A percentile compares a stretch with the other conserved stretches of the same genome.
Conservation (phyloP, 345 rosid genomes). For the Nephelium lappaceum region DNA sequence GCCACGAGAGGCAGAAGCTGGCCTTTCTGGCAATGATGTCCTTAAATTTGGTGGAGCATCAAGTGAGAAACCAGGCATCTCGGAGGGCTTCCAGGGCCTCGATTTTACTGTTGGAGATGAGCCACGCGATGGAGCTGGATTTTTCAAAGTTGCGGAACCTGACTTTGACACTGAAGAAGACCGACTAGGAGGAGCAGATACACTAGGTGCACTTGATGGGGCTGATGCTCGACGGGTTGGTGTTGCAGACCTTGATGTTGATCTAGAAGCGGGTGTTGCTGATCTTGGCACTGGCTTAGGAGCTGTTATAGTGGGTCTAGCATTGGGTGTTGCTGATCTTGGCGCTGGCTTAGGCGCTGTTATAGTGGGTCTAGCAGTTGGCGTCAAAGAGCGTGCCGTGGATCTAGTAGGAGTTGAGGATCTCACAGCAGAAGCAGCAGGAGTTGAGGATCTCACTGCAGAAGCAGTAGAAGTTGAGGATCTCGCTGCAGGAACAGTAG, state of each 20-base stretch:
- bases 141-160: slow-evolving; percentile 31
- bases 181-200: slow-evolving; percentile 38
- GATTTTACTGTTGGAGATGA: slow-evolving; percentile 61
- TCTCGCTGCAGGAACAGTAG: slow-evolving; percentile 39
- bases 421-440: slow-evolving; percentile 32
- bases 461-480: too few species aligned
- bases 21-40: slow-evolving; percentile 51
- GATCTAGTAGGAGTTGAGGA: slow-evolving; percentile 58
- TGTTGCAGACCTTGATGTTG: slow-evolving; percentile 56
- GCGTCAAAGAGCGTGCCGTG: slow-evolving; percentile 47
- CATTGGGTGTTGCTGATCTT: slow-evolving; percentile 63
- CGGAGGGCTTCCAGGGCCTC: slow-evolving; percentile 54
- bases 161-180: slow-evolving; percentile 60
- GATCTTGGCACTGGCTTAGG: slow-evolving; percentile 37
- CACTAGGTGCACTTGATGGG: slow-evolving; percentile 37
- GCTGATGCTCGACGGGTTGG: slow-evolving; percentile 60
- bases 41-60: slow-evolving; percentile 63
- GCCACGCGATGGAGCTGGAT: slow-evolving; percentile 52
- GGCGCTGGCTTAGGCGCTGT: slow-evolving; percentile 43
- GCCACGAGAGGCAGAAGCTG: slow-evolving; percentile 60
- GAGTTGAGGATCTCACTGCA: too few species aligned
- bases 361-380: slow-evolving; percentile 45
- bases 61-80: slow-evolving; percentile 64
- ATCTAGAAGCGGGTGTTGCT: slow-evolving; percentile 42
- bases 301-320: slow-evolving; percentile 45